Evolutionary conservation across 805 yeast genomes (phyloP).

Genomic region (Metschnikowia peoriensis): DNA sequence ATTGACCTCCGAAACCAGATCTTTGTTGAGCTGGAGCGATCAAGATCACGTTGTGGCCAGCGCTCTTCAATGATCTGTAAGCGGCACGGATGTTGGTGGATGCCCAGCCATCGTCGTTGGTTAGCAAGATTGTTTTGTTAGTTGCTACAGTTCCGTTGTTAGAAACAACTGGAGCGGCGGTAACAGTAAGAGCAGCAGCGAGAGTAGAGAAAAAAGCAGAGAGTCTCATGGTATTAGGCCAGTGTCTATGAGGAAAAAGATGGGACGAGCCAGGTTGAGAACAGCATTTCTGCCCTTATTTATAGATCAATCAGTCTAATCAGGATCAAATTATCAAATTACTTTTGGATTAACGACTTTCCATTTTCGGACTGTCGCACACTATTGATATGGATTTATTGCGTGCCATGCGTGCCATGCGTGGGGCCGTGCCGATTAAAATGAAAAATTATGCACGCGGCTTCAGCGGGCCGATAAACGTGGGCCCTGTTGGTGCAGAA

Average conservation of each 20-base stretch:
- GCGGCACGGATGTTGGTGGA: conserved; percentile 57
- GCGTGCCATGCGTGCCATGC: not conserved
- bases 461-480: not conserved
- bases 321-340: not conserved
- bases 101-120: conserved; percentile 60
- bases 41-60: conserved; percentile 22
- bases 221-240: conserved; percentile 9
- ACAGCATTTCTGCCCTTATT: not conserved
- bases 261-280: not conserved
- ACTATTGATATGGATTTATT: not conserved
- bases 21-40: conserved; percentile 22
- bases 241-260: not conserved
- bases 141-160: conserved; percentile 17
- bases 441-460: not conserved
- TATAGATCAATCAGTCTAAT: not conserved
- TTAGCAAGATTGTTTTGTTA: conserved; percentile 43
- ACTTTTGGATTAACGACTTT: not conserved
- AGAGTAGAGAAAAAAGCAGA: conserved; percentile 12
- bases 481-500: not conserved
- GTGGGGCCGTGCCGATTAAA: not conserved
- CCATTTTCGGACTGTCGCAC: not conserved
- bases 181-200: conserved; percentile 19
- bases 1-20: conserved; percentile 41
- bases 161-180: conserved; percentile 24
- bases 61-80: conserved; percentile 38